Evolutionary conservation across 495 filamentous ascomycete genomes (phyloP).

Genomic region (Podospora comata): DNA sequence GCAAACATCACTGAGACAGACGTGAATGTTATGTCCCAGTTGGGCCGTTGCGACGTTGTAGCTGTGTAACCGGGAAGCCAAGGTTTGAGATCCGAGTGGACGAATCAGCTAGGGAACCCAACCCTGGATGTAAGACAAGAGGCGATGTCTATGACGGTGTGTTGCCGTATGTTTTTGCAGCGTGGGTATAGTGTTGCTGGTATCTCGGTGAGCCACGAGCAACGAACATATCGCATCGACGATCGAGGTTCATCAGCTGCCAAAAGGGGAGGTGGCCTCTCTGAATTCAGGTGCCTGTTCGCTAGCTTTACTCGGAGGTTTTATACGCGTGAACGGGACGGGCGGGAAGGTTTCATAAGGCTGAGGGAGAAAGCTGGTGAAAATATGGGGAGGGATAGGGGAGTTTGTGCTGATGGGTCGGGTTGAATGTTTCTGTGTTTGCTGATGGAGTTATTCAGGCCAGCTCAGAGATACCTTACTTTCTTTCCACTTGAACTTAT

Average conservation of each 20-base stretch:
- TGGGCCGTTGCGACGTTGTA: background rate
- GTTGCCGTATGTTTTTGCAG: background rate
- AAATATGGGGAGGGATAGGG: background rate
- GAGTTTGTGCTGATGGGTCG: background rate
- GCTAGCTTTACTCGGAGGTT: background rate
- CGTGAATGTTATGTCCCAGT: background rate
- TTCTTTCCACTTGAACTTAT: background rate
- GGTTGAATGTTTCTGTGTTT: background rate
- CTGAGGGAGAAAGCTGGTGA: background rate
- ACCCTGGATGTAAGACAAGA: background rate
- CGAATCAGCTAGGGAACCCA: background rate
- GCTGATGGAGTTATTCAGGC: background rate
- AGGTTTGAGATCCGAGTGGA: background rate
- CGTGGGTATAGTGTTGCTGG: background rate
- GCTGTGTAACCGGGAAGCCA: background rate
- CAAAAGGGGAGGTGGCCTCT: background rate
- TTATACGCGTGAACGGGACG: background rate
- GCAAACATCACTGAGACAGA: too few species aligned
- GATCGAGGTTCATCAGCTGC: background rate
- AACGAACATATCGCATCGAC: conserved; percentile 2
- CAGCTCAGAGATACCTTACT: background rate
- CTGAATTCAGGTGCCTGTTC: background rate
- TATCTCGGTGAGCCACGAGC: background rate
- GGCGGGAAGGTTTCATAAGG: background rate
- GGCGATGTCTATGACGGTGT: background rate